Conservation (phyloP, 768 basidiomycete genomes). For the Auricularia sp. region DNA sequence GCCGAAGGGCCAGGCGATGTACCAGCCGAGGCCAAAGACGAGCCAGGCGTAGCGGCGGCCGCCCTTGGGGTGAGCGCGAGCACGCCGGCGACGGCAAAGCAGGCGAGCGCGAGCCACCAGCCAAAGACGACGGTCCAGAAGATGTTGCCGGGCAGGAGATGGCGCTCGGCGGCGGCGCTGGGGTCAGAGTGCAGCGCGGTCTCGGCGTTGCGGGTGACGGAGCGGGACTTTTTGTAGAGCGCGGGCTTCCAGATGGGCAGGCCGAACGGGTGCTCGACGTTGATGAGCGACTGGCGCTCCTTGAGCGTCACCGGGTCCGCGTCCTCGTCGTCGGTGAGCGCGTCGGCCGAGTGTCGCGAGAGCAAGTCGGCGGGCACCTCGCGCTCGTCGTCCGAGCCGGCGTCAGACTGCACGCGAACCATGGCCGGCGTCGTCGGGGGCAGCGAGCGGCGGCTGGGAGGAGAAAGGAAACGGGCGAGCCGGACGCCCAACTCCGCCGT, state of each 20-base stretch:
- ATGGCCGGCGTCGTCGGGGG: not conserved
- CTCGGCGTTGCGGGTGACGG: conserved; percentile 93
- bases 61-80: conserved; percentile 69
- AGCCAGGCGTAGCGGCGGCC: conserved; percentile 78
- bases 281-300: conserved; percentile 95
- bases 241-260: conserved; percentile 99
- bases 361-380: not conserved
- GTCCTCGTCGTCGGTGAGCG: conserved; percentile 24
- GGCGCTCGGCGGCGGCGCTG: conserved; percentile 86
- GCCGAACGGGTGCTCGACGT: conserved; percentile 98
- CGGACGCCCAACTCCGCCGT: not conserved
- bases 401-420: not conserved
- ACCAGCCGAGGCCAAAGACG: conserved; percentile 89
- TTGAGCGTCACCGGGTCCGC: conserved; percentile 86
- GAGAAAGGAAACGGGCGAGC: not conserved
- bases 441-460: not conserved
- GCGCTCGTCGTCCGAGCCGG: conserved; percentile 3
- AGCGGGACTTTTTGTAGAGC: conserved; percentile 93
- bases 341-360: not conserved
- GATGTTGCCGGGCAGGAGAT: conserved; percentile 87
- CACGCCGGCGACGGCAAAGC: conserved; percentile 54
- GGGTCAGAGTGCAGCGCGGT: conserved; percentile 87
- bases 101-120: conserved; percentile 80
- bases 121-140: conserved; percentile 88
- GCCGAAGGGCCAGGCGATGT: conserved; percentile 95